Conservation (phyloP, 1,139 yeast species). For the Spencermartinsiella ligniputridi region DNA sequence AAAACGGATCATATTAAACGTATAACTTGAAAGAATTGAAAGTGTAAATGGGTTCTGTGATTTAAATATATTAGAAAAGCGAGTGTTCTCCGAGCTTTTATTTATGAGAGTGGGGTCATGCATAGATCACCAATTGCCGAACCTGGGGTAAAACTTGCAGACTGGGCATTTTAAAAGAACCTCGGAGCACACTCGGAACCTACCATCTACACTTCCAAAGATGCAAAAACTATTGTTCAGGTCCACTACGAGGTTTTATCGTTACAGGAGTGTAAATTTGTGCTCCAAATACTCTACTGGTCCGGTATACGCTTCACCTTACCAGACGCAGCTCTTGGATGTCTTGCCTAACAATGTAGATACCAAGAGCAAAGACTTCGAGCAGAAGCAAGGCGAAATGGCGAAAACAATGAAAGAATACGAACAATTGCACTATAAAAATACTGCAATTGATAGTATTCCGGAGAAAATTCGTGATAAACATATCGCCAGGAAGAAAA, state of each 20-base stretch:
- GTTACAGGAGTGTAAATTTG: background rate
- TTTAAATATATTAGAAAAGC: too few species aligned
- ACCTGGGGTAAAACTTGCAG: slow-evolving; percentile 2
- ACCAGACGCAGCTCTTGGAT: slow-evolving; percentile 18
- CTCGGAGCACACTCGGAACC: background rate
- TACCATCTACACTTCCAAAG: background rate
- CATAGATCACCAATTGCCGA: slow-evolving; percentile 2
- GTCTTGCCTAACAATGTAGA: slow-evolving; percentile 28
- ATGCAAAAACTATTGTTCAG: background rate
- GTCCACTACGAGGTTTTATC: background rate
- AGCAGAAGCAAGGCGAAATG: slow-evolving; percentile 25
- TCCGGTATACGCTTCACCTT: slow-evolving; percentile 16
- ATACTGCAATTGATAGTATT: slow-evolving; percentile 22
- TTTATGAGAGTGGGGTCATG: background rate
- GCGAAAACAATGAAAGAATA: slow-evolving; percentile 19
- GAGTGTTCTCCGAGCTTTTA: too few species aligned
- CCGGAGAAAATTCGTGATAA: slow-evolving; percentile 37
- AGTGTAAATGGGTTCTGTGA: too few species aligned
- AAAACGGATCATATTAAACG: background rate
- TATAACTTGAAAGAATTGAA: too few species aligned
- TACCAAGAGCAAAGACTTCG: slow-evolving; percentile 26
- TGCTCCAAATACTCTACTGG: background rate
- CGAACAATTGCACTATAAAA: slow-evolving; percentile 22
- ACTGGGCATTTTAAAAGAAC: background rate
- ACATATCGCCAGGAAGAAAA: slow-evolving; percentile 31